Conservation (phyloP, 2,329 filamentous ascomycete genomes). For the Ceratocystis albifundus region DNA sequence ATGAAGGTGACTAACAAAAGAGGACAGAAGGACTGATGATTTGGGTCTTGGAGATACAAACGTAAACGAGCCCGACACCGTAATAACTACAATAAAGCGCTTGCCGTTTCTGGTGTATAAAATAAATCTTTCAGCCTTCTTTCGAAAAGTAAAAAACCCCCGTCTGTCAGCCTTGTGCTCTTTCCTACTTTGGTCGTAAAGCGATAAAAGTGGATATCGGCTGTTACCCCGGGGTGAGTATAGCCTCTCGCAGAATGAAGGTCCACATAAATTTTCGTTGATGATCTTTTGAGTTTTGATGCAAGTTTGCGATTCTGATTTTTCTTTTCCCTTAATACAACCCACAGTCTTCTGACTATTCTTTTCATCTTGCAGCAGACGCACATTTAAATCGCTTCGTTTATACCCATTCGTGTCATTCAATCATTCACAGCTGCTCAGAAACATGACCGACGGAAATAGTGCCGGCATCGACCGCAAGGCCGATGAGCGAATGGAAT, state of each 20-base stretch:
- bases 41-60: not conserved
- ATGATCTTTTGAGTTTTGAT: no score
- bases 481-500: constrained; percentile 93
- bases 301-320: not conserved
- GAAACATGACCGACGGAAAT: constrained; percentile 62
- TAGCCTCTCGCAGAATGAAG: not conserved
- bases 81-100: not conserved
- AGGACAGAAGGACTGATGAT: not conserved
- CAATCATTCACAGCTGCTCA: no score
- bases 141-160: constrained; percentile 7
- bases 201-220: not conserved
- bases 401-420: no score
- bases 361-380: not conserved
- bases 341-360: not conserved
- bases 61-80: not conserved
- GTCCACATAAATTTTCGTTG: constrained; percentile 10
- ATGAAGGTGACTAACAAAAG: not conserved
- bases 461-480: constrained; percentile 66
- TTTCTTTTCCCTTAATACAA: not conserved
- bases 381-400: constrained; percentile 29
- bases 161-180: constrained; percentile 20
- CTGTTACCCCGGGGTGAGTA: constrained; percentile 4
- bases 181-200: not conserved
- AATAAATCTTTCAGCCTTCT: constrained; percentile 19
- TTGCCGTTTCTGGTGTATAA: not conserved